phyloP scores from a whole-genome alignment of 176 grass and related monocot genomes.

The Lolium multiflorum region DNA sequence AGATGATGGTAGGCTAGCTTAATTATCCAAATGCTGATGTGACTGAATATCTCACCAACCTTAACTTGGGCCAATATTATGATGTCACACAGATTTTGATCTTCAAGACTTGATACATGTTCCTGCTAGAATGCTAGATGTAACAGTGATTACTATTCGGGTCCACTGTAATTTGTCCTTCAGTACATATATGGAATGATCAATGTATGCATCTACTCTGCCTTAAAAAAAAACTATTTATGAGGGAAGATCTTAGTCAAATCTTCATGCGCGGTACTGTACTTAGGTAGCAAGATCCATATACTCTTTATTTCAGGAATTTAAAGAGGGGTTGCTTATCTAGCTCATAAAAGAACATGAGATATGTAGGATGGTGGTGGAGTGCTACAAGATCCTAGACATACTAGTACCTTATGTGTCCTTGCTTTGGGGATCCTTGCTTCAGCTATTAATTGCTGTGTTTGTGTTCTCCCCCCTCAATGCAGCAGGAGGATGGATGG shows the following conservation, averaged over 20 bases:
- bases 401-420: conserved; percentile 45
- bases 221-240: background rate
- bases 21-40: conserved; percentile 42
- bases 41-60: conserved; percentile 49
- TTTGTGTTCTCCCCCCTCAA: conserved; percentile 44
- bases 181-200: conserved; percentile 4
- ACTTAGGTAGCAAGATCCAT: background rate
- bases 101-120: conserved; percentile 1
- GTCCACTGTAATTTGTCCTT: background rate
- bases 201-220: conserved; percentile 30
- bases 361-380: background rate
- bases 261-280: conserved; percentile 36
- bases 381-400: conserved; percentile 26
- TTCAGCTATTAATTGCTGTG: conserved; percentile 42
- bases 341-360: conserved; percentile 38
- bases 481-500: conserved; percentile 84
- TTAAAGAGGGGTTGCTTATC: conserved; percentile 12
- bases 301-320: conserved; percentile 10
- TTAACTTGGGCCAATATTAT: conserved; percentile 24
- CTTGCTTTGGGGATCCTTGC: conserved; percentile 45
- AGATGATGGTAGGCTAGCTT: conserved; percentile 25
- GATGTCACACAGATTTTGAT: conserved; percentile 1
- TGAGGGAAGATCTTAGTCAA: conserved; percentile 30
- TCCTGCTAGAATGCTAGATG: conserved; percentile 19
- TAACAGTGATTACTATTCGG: conserved; percentile 34